Evolutionary conservation across 192 early-diverging fungal species (phyloP).

Genomic region (Mycoemilia scoparia): DNA sequence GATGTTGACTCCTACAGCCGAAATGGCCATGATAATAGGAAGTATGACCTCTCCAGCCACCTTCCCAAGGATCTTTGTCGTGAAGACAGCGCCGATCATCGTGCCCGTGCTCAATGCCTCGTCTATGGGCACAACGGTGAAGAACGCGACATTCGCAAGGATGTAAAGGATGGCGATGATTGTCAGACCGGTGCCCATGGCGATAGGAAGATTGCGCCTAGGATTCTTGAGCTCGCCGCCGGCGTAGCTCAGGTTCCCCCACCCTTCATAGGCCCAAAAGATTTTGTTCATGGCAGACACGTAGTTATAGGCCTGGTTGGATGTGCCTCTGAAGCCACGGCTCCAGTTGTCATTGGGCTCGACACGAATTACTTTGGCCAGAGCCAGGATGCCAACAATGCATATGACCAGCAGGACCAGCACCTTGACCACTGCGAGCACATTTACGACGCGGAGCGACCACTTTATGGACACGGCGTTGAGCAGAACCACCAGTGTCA

Average conservation of each 20-base stretch:
- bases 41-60: conserved; percentile 28
- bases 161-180: conserved; percentile 57
- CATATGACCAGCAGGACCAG: conserved; percentile 45
- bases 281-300: conserved; percentile 32
- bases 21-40: conserved; percentile 33
- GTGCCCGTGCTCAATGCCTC: conserved; percentile 45
- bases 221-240: conserved; percentile 74
- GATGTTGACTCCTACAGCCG: conserved; percentile 29
- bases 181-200: conserved; percentile 55
- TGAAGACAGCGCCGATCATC: conserved; percentile 39
- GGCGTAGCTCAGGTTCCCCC: conserved; percentile 64
- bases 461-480: conserved; percentile 45
- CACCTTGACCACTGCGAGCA: conserved; percentile 56
- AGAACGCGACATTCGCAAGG: conserved; percentile 66
- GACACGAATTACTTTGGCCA: conserved; percentile 31
- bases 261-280: conserved; percentile 40
- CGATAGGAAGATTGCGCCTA: conserved; percentile 55
- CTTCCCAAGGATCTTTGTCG: conserved; percentile 32
- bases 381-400: conserved; percentile 42
- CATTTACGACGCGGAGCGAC: conserved; percentile 48
- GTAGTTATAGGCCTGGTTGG: conserved; percentile 21
- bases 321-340: conserved; percentile 45
- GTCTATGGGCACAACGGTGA: conserved; percentile 50
- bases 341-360: conserved; percentile 23
- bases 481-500: conserved; percentile 39